Percentiles rank a stretch among this genome's conserved stretches.
phyloP scores from a whole-genome alignment of 1,284 basidiomycete genomes.

The Ceratobasidium papillatum region DNA sequence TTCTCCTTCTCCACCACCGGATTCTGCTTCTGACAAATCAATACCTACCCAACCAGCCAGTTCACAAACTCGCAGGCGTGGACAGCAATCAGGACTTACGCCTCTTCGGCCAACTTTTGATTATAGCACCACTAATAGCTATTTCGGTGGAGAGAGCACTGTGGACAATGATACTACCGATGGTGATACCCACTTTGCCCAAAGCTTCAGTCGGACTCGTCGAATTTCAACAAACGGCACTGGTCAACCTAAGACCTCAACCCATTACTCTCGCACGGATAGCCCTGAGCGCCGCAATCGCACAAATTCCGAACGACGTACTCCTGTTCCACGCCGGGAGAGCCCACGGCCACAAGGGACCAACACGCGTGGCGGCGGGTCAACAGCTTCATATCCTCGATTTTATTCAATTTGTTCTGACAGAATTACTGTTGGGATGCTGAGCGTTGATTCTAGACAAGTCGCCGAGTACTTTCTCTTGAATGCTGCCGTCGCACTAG shows the following conservation, averaged over 20 bases:
- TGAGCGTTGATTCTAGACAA: slow-evolving; percentile 62
- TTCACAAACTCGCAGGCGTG: slow-evolving; percentile 23
- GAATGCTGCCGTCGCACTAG: slow-evolving; percentile 62
- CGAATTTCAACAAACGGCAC: neutral
- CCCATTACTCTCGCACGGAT: neutral
- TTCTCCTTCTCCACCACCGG: slow-evolving; percentile 30
- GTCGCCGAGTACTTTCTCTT: slow-evolving; percentile 65
- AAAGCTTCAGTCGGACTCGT: neutral
- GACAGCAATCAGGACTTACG: neutral
- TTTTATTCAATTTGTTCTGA: neutral
- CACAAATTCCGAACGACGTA: neutral
- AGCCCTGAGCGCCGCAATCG: slow-evolving; percentile 22
- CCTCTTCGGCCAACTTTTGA: slow-evolving; percentile 28
- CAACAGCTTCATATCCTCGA: neutral
- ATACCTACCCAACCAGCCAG: neutral
- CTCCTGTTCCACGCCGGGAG: slow-evolving; percentile 13
- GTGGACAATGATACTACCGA: slow-evolving; percentile 38
- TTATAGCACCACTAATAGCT: slow-evolving; percentile 33
- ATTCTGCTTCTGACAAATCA: neutral
- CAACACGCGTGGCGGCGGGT: neutral
- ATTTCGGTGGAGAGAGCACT: slow-evolving; percentile 36
- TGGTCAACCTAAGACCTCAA: neutral
- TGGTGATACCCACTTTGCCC: neutral
- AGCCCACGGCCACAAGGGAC: slow-evolving; percentile 21
- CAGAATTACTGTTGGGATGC: slow-evolving; percentile 2